Base-by-base conservation (phyloP, 768 basidiomycete species). In the Trametes maxima region DNA sequence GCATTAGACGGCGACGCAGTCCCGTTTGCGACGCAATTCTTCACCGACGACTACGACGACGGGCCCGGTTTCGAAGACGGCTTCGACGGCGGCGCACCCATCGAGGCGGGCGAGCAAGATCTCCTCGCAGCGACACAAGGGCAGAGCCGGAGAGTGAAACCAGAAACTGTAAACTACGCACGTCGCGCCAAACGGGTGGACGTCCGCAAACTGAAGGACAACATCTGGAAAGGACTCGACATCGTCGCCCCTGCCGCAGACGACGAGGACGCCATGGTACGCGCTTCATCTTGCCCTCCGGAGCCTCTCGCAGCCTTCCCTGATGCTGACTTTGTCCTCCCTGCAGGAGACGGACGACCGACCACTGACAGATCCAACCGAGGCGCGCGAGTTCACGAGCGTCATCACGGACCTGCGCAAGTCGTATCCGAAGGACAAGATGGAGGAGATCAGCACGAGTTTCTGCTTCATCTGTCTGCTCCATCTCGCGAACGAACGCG, bases 381-480 rank as follows among this genome's bases (percentile, higher is more conserved):
- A 92, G 57, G 81, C 82, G 10, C 81, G 89, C 16, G 80, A 83
- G 55, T 94, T 94, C 73, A 85, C 85, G 57, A 82, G 85, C 57
- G 95, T 98, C 64, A 92, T 98, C 66, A 82, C 86, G 1, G 87
- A 87, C 17, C 81, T 99, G 36, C 86, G 91, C 66, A 81, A 77
- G 53, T 85, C 89, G 6, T 98, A 98, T 73, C 94, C 96, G 0
- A 77, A 78, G 60, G 95, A 98, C 44, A 98, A 96, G 79, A 91
- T 98, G 89, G 90, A 90, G 42, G 97, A 99, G 65, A 97, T 98
- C 71, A 97, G 95, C 73, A 98, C 97, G 16, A 96, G 94, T 65
- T 98, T 96, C 86, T 98, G 96, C 73, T 99, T 98, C 79, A 99
- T 98, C 73, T 98, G 97, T 70, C 78, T 98, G 24, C 78, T 99